These are phyloP conservation scores for Cryptococcus amylolentus DNA, from an alignment of 1,284 basidiomycete species.

Conservation along the genomic window DNA sequence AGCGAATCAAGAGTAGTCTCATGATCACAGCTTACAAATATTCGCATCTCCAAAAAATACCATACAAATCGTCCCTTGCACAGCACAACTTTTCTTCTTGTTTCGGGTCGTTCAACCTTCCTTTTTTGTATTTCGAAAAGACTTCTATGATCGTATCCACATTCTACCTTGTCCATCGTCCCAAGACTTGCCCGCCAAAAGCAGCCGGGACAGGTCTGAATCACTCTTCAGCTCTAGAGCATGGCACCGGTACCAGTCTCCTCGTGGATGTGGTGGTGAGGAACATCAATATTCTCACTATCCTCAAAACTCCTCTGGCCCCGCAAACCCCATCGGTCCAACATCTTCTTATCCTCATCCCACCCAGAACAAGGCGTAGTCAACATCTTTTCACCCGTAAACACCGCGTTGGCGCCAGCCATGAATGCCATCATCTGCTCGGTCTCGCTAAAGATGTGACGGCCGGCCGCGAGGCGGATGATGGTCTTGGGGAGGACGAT, in stretches of 20 bases:
- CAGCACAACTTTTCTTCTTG: too few species aligned
- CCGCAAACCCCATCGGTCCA: slow-evolving; percentile 83
- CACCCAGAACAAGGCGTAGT: slow-evolving; percentile 93
- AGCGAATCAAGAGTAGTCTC: too few species aligned
- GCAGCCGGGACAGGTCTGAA: too few species aligned
- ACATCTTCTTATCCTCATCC: slow-evolving; percentile 95
- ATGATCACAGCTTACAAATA: too few species aligned
- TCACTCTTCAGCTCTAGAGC: background rate
- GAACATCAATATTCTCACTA: slow-evolving; percentile 26
- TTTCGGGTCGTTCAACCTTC: too few species aligned
- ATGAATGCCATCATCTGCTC: slow-evolving; percentile 97
- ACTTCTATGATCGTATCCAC: too few species aligned
- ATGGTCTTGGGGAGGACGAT: slow-evolving; percentile 89
- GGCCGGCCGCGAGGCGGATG: slow-evolving; percentile 89
- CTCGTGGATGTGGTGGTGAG: background rate
- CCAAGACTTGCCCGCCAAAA: too few species aligned
- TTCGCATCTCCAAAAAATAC: too few species aligned
- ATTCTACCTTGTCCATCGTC: too few species aligned
- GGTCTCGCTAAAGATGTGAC: slow-evolving; percentile 82
- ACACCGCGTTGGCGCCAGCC: slow-evolving; percentile 97
- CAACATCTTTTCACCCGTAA: slow-evolving; percentile 95
- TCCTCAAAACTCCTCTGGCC: slow-evolving; percentile 83
- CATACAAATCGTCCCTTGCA: too few species aligned
- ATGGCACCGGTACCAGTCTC: background rate
- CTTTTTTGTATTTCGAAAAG: too few species aligned